Conservation (phyloP, 140 eudicot genomes). For the Bidens hawaiensis region DNA sequence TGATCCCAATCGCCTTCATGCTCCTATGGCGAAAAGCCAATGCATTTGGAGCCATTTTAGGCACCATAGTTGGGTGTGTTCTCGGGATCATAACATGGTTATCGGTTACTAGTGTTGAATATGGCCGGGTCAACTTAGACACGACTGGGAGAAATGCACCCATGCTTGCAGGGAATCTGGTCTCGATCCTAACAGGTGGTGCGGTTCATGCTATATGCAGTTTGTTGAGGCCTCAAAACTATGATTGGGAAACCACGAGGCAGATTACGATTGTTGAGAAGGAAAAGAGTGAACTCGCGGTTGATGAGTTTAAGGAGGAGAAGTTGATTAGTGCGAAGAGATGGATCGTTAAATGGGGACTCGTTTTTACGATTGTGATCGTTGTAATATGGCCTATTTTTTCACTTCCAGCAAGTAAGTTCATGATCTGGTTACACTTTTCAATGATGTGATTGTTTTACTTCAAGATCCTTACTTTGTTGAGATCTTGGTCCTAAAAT, state of each 20-base stretch:
- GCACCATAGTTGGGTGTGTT: slow-evolving; percentile 64
- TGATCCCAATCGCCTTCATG: slow-evolving; percentile 87
- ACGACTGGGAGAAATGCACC: slow-evolving; percentile 97
- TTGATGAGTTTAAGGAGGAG: slow-evolving; percentile 76
- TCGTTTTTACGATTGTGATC: slow-evolving; percentile 75
- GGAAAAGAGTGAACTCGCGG: slow-evolving; percentile 61
- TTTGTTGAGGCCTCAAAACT: slow-evolving; percentile 68
- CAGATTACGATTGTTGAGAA: slow-evolving; percentile 82
- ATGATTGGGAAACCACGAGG: slow-evolving; percentile 92
- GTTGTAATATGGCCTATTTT: slow-evolving; percentile 80
- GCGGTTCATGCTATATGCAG: slow-evolving; percentile 78
- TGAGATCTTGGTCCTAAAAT: too few species aligned
- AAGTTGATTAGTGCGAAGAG: slow-evolving; percentile 60
- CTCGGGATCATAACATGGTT: slow-evolving; percentile 79
- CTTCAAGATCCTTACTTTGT: too few species aligned
- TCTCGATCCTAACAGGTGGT: slow-evolving; percentile 85
- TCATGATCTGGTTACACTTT: not conserved
- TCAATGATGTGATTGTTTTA: too few species aligned
- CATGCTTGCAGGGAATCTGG: slow-evolving; percentile 95
- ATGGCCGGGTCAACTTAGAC: slow-evolving; percentile 80
- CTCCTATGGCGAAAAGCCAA: slow-evolving; percentile 95
- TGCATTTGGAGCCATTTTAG: slow-evolving; percentile 77
- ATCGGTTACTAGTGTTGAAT: slow-evolving; percentile 68
- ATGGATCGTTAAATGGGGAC: slow-evolving; percentile 97
- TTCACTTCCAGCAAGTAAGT: slow-evolving; percentile 94